Base-by-base conservation (phyloP, 2,329 filamentous ascomycete genomes). In the Microsporum canis region DNA sequence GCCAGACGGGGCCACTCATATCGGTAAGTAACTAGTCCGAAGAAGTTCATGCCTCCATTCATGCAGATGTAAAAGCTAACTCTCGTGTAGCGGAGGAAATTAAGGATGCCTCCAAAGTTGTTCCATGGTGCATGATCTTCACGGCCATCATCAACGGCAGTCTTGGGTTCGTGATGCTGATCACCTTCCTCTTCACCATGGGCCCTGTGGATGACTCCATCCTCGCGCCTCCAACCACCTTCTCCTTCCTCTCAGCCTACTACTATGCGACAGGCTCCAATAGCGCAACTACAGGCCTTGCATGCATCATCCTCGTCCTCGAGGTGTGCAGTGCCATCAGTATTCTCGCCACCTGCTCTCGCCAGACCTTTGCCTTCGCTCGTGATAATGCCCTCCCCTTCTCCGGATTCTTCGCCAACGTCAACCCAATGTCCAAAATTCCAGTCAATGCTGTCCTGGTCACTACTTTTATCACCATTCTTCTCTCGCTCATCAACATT, bases 381-480 rank as follows among this genome's bases (percentile, higher is more conserved):
- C 76, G 82, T 23, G 80, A 84, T 66, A 71, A 76, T 29, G 82
- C 82, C 0, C 78, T 79, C 0, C 82, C 82, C 0, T 83, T 80
- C 66, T 72, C 74, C 8, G 41, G 62, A 1, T 75, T 74, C 69
- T 66, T 85, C 62, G 71, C 14, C 31, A 53, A 36, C 7, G 71
- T 68, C 27, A 62, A 63, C 31, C 64, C 65, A 12, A 45, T 39
- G 5, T 64, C 59, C 38, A 65, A 67, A 14, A 66, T 69, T 45
- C 67, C 68, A 31, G 51, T 69, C 56, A 67, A 66, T 47, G 58
- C 68, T 7, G 62, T 75, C 12, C 58, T 72, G 4, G 68, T 68
- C 14, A 70, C 68, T 12, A 66, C 66, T 3, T 56, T 71, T 3
- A 60, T 66, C 51, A 68, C 69, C 49, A 68, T 69, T 27, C 67